Base-by-base conservation (phyloP, 441 rosid genomes). In the Croton setiger region DNA sequence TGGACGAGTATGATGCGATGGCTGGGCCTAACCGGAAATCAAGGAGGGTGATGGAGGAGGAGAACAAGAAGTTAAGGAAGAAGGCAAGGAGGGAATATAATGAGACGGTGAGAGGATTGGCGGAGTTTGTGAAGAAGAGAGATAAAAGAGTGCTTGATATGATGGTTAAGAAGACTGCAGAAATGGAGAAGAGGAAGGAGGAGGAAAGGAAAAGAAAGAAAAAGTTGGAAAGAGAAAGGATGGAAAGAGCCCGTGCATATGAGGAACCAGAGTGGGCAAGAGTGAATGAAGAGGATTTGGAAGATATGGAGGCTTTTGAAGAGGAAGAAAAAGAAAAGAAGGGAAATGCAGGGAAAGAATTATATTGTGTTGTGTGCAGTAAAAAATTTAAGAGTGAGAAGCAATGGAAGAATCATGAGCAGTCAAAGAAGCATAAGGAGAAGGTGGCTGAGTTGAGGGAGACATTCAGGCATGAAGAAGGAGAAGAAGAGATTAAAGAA, bases 391-490 rank as follows among this genome's bases (percentile, higher is more conserved):
- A 91, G 81, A 91, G 97, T 69, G 91, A 96, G 77, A 91, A 92
- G 82, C 98, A 96, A 71, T 96, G 98, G 98, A 85, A 85, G 81
- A 96, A 92, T 82, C 98, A 96, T 9, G 98, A 96, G 80, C 98
- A 91, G 86, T 96, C 98, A 0, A 91, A 90, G 87, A 96, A 96
- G 88, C 99, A 96, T 36, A 91, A 86, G 84, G 98, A 95, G 85
- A 92, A 85, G 84, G 87, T 95, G 58, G 97, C 89, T 0, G 84
- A 87, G 77, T 86, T 90, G 80, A 87, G 89, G 81, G 84, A 89
- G 63, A 66, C 86, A 0, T 85, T 87, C 72, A 78, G 63, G 45
- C 73, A 70, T 12, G 83, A 69, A 57, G 82, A 72, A 10, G 74
- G 13, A 17, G 54, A 75, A 41, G 79, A 64, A 1, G 76, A 70